Evolutionary conservation across 164 flowering plant species (phyloP), one percentile per base, ranked within the genome.

Genomic region (Vitis labrusca): DNA sequence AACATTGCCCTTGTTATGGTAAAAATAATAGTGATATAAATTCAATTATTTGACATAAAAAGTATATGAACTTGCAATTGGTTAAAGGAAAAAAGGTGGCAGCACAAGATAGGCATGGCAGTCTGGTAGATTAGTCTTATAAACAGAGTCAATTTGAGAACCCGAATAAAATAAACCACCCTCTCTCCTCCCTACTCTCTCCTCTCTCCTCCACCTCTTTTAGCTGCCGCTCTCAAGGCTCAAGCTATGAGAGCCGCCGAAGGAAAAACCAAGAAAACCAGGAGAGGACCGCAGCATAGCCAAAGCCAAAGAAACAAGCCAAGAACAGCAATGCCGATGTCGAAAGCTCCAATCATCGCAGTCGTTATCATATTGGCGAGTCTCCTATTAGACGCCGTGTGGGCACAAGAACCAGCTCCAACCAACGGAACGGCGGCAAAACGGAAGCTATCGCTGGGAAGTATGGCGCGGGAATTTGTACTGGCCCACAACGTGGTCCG

Each of bases 401-500:
- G 49, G 16, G 17, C 64, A 2, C 64, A 37, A 14, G 10, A 5
- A 32, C 49, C 16, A 37, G 2, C 5, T 12, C 64, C 64, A 17
- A 30, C 10, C 27, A 23, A 23, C 27, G 27, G 27, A 23, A 37
- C 29, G 8, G 29, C 30, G 48, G 10, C 9, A 14, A 61, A 16
- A 3, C 66, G 55, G 47, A 65, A 49, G 14, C 64, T 13, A 14
- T 16, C 63, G 59, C 11, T 3, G 4, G 2, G 1, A 11, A 16
- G 30, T 32, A 11, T 14, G 15, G 51, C 58, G 2, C 51, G 50
- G 6, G 72, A 79, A 53, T 85, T 81, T 57, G 63, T 85, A 23
- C 0, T 9, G 2, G 82, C 84, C 1, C 89, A 85, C 79, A 88
- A 85, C 71, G 13, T 52, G n/a, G 78, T 81, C 1, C 73, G 91